Base-by-base conservation (phyloP, 352 stramenopile genomes). In the Globisporangium echinulatum region DNA sequence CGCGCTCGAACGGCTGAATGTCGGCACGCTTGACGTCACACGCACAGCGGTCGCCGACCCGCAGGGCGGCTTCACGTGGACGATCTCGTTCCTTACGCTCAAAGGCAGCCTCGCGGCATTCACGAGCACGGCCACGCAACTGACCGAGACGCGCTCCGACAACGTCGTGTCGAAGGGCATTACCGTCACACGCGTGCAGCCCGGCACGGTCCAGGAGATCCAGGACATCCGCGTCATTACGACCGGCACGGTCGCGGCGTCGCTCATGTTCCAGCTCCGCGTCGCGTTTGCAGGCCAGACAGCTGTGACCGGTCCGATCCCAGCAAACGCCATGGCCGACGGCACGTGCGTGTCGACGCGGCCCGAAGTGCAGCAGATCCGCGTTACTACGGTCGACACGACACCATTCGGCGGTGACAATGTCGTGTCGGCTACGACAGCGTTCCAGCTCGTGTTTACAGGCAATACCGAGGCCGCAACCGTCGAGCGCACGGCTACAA, bases 51-150 rank as follows among this genome's bases (percentile, higher is more conserved):
- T 69, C 4, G 69, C 90, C 4, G 87, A 97, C 64, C 67, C 78
- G 5, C 83, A 97, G 61, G 83, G 82, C 5, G 92, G 92, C 0
- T 98, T 93, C 70, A 97, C 83, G 53, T 99, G 94, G 94, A 96
- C 85, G n/a, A 77, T 99, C 13, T 96, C 87, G 33, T 98, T 98
- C 59, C 66, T 96, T 47, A 92, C 82, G 13, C 51, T 72, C n/a
- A 77, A 80, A 58, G 87, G 85, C 3, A 59, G 67, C 1, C 39
- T 92, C 2, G 7, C 37, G 3, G 49, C 72, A 7, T 63, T 96
- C 15, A 63, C 53, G 13, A 70, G 19, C 9, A 66, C 70, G 11
- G 37, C 71, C 1, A 67, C 69, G 0, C 62, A 64, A 6, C 61
- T 94, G 2, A 70, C 48, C 0, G 86, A 94, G 56, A 82, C 79